These are phyloP conservation scores for Mucor racemosus DNA, from an alignment of 371 early-diverging fungal genomes.

Conservation along the genomic window DNA sequence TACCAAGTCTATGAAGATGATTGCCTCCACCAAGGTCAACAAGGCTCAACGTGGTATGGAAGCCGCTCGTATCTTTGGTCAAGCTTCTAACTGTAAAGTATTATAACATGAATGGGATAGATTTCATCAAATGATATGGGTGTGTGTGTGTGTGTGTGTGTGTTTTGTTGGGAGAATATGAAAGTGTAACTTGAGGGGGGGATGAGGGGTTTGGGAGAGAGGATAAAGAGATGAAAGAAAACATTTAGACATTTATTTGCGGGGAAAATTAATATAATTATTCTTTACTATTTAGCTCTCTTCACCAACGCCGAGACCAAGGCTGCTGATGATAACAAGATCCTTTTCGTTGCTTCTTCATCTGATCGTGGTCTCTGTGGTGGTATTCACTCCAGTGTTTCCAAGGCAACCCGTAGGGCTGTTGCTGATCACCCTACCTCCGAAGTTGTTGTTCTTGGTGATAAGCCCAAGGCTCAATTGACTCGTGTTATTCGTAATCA, in stretches of 20 bases:
- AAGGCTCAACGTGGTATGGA: slow-evolving; percentile 97
- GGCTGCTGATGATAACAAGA: slow-evolving; percentile 60
- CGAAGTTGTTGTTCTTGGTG: slow-evolving; percentile 81
- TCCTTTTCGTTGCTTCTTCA: slow-evolving; percentile 82
- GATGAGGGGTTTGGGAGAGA: neutral
- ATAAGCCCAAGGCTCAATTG: slow-evolving; percentile 94
- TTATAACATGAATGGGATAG: neutral
- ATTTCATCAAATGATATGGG: neutral
- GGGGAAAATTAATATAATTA: slow-evolving; percentile 1
- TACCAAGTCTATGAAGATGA: slow-evolving; percentile 99
- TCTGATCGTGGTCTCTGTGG: slow-evolving; percentile 99
- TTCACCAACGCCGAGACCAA: slow-evolving; percentile 79
- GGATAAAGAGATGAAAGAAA: neutral
- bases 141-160: too few species aligned
- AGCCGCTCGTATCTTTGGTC: slow-evolving; percentile 86
- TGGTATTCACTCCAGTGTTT: slow-evolving; percentile 96
- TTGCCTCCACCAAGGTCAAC: slow-evolving; percentile 98
- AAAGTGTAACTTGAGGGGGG: neutral
- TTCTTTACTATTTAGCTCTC: slow-evolving; percentile 61
- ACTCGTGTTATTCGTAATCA: slow-evolving; percentile 74
- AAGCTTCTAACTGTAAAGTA: slow-evolving; percentile 70
- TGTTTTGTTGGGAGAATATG: too few species aligned
- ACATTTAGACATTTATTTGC: neutral
- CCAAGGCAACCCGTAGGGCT: slow-evolving; percentile 81
- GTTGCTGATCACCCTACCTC: slow-evolving; percentile 61